Conservation (phyloP, 352 stramenopile genomes). For the Phytopythium chamaehyphon region DNA sequence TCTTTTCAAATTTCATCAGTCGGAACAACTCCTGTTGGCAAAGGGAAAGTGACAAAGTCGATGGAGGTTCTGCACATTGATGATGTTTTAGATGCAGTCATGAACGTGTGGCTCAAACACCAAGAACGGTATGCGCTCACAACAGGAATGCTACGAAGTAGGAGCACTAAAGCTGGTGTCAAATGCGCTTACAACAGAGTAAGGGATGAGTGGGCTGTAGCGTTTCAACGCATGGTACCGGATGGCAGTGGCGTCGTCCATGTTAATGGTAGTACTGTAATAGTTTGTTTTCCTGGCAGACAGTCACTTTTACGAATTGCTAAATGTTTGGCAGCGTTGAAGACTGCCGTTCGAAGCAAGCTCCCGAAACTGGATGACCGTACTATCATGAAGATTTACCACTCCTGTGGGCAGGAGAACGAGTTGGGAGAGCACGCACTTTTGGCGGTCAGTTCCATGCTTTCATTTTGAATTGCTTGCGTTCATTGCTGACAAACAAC, state of each 20-base stretch:
- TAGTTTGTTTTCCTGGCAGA: background rate
- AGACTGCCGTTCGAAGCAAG: conserved; percentile 35
- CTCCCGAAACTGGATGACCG: conserved; percentile 43
- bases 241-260: conserved; percentile 58
- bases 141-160: background rate
- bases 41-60: conserved; percentile 7
- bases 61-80: conserved; percentile 49
- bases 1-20: background rate
- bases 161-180: background rate
- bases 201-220: conserved; percentile 46
- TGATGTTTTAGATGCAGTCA: conserved; percentile 63
- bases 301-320: background rate
- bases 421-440: conserved; percentile 72
- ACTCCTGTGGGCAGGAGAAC: conserved; percentile 78
- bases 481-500: too few species aligned
- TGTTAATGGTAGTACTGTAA: conserved; percentile 35
- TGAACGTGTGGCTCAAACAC: conserved; percentile 68
- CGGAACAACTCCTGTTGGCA: conserved; percentile 3
- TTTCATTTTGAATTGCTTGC: conserved; percentile 6
- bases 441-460: conserved; percentile 46
- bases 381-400: conserved; percentile 61
- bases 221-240: conserved; percentile 61
- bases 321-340: conserved; percentile 48
- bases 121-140: conserved; percentile 36
- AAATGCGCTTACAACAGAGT: too few species aligned